Evolutionary conservation across 2,329 filamentous ascomycete genomes (phyloP).

Genomic region (Ophiostoma ulmi): DNA sequence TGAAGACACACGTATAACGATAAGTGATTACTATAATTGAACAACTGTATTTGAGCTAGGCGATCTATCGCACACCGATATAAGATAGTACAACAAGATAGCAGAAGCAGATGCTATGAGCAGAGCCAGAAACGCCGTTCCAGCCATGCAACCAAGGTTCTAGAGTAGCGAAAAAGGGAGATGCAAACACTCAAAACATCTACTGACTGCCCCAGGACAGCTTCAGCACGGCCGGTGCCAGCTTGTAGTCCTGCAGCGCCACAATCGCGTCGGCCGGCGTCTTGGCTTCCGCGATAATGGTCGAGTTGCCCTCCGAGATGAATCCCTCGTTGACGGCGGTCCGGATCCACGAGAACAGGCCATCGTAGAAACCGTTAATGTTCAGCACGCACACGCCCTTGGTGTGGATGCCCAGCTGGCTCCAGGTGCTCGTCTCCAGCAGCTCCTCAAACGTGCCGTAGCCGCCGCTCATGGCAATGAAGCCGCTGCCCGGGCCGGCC

Average conservation of each 20-base stretch:
- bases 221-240: conserved; percentile 69
- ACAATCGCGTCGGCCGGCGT: conserved; percentile 67
- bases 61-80: conserved; percentile 8
- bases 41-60: neutral
- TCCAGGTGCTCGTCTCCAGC: conserved; percentile 89
- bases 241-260: conserved; percentile 67
- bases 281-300: conserved; percentile 73
- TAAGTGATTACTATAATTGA: too few species aligned
- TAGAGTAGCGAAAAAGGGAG: neutral
- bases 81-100: neutral
- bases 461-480: conserved; percentile 81
- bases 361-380: conserved; percentile 87
- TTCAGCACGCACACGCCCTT: conserved; percentile 77
- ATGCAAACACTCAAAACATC: neutral
- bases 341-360: conserved; percentile 74
- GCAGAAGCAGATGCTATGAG: neutral
- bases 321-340: conserved; percentile 73
- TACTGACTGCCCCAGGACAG: conserved; percentile 73
- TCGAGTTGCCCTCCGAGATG: conserved; percentile 62
- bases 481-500: conserved; percentile 77
- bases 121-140: conserved; percentile 8
- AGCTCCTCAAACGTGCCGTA: conserved; percentile 96
- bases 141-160: neutral
- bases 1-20: neutral
- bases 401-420: conserved; percentile 88